These are phyloP conservation scores for Diutina sp. DNA, from an alignment of 1,139 yeast genomes.

Conservation along the genomic window DNA sequence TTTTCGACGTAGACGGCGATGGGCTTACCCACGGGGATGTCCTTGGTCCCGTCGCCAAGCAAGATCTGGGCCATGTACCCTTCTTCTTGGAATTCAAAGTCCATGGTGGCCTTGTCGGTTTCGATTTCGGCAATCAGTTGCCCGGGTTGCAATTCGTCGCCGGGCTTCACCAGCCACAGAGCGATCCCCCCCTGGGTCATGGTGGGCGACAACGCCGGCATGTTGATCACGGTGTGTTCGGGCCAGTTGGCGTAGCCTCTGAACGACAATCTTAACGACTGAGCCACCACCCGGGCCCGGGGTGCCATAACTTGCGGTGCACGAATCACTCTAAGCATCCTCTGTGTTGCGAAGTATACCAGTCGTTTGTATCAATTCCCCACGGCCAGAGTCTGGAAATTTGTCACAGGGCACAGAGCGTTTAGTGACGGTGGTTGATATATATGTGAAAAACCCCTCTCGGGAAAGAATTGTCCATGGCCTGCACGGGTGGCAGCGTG, in stretches of 20 bases:
- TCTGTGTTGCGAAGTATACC: neutral
- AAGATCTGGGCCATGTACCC: conserved; percentile 89
- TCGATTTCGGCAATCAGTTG: conserved; percentile 94
- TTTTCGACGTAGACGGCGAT: conserved; percentile 95
- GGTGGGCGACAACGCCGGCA: conserved; percentile 96
- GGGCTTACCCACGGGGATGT: conserved; percentile 87
- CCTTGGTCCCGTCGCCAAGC: conserved; percentile 77
- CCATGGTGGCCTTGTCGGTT: conserved; percentile 98
- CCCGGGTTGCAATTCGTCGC: conserved; percentile 81
- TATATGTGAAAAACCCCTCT: neutral
- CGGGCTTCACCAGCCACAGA: conserved; percentile 78
- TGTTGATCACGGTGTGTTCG: conserved; percentile 54
- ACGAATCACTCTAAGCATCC: conserved; percentile 2
- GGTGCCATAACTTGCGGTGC: neutral
- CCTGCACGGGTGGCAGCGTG: neutral
- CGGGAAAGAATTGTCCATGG: neutral
- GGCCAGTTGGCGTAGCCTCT: conserved; percentile 2
- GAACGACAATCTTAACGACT: neutral
- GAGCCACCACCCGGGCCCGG: neutral
- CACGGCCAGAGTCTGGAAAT: neutral
- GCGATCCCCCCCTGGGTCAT: conserved; percentile 94
- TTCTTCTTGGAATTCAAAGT: conserved; percentile 97
- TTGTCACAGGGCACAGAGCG: neutral
- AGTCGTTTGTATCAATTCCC: neutral
- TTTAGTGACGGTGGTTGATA: neutral